A percentile compares a stretch with the other conserved stretches of the same genome.
Conservation (phyloP, 768 basidiomycete species). For the Boletus rufocinnamomeus region DNA sequence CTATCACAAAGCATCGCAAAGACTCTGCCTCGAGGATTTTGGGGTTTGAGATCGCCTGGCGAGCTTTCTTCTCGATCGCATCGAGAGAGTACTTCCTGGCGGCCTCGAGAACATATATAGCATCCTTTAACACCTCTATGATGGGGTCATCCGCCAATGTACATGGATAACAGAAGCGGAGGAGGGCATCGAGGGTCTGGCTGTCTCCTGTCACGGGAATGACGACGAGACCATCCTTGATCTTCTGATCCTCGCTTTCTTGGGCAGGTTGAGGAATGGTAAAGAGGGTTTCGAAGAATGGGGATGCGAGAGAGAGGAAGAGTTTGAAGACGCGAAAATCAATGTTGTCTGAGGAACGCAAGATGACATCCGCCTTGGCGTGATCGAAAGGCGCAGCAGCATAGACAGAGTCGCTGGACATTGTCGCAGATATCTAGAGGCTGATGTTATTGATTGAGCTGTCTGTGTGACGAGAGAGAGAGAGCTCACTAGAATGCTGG, state of each 20-base stretch:
- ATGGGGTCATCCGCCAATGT: slow-evolving; percentile 25
- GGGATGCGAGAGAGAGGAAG: too few species aligned
- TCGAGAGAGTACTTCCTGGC: neutral
- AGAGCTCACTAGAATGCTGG: neutral
- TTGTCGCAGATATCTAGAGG: neutral
- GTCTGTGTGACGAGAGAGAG: neutral
- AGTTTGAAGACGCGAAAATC: too few species aligned
- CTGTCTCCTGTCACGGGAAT: too few species aligned
- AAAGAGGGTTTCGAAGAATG: too few species aligned
- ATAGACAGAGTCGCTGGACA: neutral
- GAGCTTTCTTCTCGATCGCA: neutral
- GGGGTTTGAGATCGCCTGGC: neutral
- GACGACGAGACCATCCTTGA: too few species aligned
- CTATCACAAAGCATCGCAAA: neutral
- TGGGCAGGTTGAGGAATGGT: too few species aligned
- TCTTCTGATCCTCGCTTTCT: too few species aligned
- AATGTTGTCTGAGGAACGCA: too few species aligned
- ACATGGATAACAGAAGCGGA: too few species aligned
- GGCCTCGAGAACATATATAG: neutral
- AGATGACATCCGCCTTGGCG: too few species aligned
- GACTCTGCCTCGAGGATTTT: neutral
- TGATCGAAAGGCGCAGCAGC: slow-evolving; percentile 28
- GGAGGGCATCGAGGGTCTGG: slow-evolving; percentile 23
- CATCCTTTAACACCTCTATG: slow-evolving; percentile 9
- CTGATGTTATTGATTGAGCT: neutral